phyloP scores from a whole-genome alignment of 2,329 filamentous ascomycete genomes.

The Emydomyces testavorans region DNA sequence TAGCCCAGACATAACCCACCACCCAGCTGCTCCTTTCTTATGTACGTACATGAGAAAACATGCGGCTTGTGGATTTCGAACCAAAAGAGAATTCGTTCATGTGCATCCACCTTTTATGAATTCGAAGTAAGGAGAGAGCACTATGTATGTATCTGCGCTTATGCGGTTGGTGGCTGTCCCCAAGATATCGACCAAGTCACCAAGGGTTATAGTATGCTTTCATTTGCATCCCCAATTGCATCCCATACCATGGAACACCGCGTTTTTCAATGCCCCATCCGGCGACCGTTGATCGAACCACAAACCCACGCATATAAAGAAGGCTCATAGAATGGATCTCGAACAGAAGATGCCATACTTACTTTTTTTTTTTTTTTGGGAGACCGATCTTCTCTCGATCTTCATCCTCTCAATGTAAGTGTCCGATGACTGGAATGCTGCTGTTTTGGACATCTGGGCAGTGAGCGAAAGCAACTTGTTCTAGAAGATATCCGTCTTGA shows the following conservation, averaged over 20 bases:
- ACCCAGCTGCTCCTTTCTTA: not conserved
- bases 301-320: not conserved
- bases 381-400: constrained; percentile 5
- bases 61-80: no score
- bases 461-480: not conserved
- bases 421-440: not conserved
- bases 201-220: no score
- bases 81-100: no score
- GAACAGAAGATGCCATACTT: not conserved
- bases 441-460: not conserved
- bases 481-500: no score
- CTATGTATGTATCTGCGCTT: no score
- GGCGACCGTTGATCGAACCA: constrained; percentile 5
- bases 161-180: no score
- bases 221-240: not conserved
- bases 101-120: no score
- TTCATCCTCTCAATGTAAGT: not conserved
- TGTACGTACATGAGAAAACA: not conserved
- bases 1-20: not conserved
- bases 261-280: not conserved
- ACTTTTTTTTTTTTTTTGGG: not conserved
- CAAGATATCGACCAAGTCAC: no score
- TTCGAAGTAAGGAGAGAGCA: no score
- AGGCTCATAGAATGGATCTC: constrained; percentile 1
- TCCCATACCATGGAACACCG: not conserved